Percentiles rank a stretch among this genome's conserved stretches.
Evolutionary conservation across 805 yeast species (phyloP).

Genomic region (Suhomyces tanzawaensis): DNA sequence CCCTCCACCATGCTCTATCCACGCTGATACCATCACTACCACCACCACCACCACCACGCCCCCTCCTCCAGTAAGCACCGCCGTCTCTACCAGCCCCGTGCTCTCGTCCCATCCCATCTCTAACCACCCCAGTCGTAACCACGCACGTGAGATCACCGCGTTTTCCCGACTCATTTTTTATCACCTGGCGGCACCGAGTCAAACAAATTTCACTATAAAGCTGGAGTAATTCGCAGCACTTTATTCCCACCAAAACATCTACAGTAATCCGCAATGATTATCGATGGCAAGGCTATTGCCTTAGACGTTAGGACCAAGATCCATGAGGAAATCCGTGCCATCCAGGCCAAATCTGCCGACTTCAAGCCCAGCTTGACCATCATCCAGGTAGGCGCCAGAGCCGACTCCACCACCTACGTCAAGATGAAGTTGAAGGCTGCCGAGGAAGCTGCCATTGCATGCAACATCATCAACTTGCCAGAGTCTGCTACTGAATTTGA

Average conservation of each 20-base stretch:
- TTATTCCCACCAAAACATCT: neutral
- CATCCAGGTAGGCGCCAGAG: constrained; percentile 74
- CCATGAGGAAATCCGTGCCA: constrained; percentile 38
- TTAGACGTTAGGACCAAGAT: constrained; percentile 34
- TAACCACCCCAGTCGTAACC: too few relatives aligned
- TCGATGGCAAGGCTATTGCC: constrained; percentile 48
- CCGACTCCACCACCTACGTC: constrained; percentile 80
- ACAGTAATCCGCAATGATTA: constrained; percentile 13
- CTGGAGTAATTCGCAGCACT: neutral
- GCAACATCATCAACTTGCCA: constrained; percentile 59
- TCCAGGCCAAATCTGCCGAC: constrained; percentile 46
- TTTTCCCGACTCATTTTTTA: too few relatives aligned
- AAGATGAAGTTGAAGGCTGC: constrained; percentile 80
- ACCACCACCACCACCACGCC: too few relatives aligned
- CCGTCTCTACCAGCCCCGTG: too few relatives aligned
- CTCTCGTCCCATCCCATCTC: too few relatives aligned
- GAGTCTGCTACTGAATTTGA: constrained; percentile 55
- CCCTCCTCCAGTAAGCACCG: too few relatives aligned
- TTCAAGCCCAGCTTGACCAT: constrained; percentile 68
- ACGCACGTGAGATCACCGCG: too few relatives aligned
- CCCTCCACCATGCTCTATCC: too few relatives aligned
- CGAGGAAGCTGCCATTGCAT: constrained; percentile 61
- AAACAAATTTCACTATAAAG: too few relatives aligned
- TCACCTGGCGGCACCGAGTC: too few relatives aligned
- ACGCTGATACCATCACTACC: too few relatives aligned